Conservation (phyloP, 805 yeast species). For the Yarrowia keelungensis region DNA sequence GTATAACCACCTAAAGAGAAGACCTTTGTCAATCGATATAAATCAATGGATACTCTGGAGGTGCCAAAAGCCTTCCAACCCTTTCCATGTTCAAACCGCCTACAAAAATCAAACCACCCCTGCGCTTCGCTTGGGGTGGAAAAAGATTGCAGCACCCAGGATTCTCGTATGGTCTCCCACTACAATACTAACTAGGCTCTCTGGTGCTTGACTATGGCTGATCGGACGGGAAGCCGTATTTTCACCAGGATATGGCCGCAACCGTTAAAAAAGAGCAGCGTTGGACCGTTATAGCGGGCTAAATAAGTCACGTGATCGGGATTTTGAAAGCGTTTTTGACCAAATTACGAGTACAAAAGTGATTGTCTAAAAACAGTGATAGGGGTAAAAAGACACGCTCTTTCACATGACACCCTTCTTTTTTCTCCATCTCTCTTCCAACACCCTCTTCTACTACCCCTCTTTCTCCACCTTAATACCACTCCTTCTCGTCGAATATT, state of each 20-base stretch:
- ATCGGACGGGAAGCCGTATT: slow-evolving; percentile 25
- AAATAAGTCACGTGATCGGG: not conserved
- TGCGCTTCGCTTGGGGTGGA: not conserved
- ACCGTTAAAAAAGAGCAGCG: not conserved
- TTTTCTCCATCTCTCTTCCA: too few species aligned
- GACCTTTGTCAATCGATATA: too few species aligned
- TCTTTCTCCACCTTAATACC: too few species aligned
- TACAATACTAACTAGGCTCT: slow-evolving; percentile 22
- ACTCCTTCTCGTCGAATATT: too few species aligned
- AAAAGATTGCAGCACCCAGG: slow-evolving; percentile 24
- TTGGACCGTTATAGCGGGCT: not conserved
- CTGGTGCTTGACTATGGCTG: slow-evolving; percentile 25
- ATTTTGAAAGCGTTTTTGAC: not conserved
- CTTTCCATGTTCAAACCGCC: too few species aligned
- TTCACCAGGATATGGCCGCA: slow-evolving; percentile 25
- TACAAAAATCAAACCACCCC: too few species aligned
- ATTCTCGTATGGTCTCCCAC: slow-evolving; percentile 24
- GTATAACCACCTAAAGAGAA: too few species aligned
- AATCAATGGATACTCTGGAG: too few species aligned
- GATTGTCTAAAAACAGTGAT: rapidly evolving
- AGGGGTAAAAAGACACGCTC: not conserved
- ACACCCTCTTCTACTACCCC: too few species aligned
- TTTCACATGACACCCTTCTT: not conserved
- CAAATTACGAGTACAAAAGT: not conserved
- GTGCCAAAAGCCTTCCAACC: too few species aligned